Evolutionary conservation across 441 rosid species (phyloP).

Genomic region (Pelargonium hybrid): DNA sequence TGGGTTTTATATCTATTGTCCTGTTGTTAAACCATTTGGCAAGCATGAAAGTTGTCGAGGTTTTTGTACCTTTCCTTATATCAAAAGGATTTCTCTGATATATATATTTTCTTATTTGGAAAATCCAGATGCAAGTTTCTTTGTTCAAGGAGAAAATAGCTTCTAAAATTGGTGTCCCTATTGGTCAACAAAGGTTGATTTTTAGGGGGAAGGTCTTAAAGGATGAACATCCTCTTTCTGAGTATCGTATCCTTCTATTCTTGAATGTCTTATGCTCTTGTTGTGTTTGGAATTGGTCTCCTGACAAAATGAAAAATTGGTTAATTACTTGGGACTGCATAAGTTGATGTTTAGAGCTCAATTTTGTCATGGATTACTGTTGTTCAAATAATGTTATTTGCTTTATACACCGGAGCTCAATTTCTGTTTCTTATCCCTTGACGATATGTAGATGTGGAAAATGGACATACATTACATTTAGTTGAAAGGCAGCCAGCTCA

Average conservation of each 20-base stretch:
- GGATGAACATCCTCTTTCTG: conserved; percentile 84
- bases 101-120: neutral
- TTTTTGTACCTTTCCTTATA: neutral
- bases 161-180: conserved; percentile 54
- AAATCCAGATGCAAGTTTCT: conserved; percentile 57
- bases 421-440: conserved; percentile 25
- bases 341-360: neutral
- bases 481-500: conserved; percentile 71
- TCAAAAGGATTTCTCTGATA: conserved; percentile 2
- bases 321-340: neutral
- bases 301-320: neutral
- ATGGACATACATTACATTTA: conserved; percentile 85
- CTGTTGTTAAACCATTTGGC: neutral
- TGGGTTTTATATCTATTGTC: neutral
- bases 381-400: neutral
- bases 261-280: neutral
- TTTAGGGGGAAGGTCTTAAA: conserved; percentile 86
- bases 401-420: neutral
- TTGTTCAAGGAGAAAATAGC: conserved; percentile 87
- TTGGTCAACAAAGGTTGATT: conserved; percentile 82
- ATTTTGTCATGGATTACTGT: neutral
- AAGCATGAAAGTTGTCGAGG: neutral
- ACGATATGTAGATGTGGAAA: conserved; percentile 71
- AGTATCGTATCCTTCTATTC: conserved; percentile 70
- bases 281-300: neutral